These are phyloP conservation scores for Hanseniaspora nectarophila DNA, from an alignment of 805 yeast genomes.

Conservation along the genomic window DNA sequence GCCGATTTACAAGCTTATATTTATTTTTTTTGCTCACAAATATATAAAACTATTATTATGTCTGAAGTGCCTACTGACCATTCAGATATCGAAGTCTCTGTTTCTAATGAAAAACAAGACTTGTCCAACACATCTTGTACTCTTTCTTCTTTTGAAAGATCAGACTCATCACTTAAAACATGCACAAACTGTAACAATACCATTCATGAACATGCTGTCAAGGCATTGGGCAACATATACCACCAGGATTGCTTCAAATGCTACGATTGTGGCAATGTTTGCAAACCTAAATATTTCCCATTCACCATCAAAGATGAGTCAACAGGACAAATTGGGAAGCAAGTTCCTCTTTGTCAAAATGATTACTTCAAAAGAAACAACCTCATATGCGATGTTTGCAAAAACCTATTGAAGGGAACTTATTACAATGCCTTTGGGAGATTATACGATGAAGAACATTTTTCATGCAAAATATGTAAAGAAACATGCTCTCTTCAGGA, in stretches of 20 bases:
- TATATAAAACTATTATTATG: background rate
- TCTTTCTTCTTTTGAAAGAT: background rate
- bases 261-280: slow-evolving; percentile 66
- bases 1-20: too few species aligned
- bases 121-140: background rate
- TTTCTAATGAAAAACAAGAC: background rate
- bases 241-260: slow-evolving; percentile 86
- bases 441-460: slow-evolving; percentile 89
- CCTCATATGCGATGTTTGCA: slow-evolving; percentile 76
- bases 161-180: slow-evolving; percentile 23
- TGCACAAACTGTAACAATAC: slow-evolving; percentile 45
- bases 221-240: slow-evolving; percentile 68
- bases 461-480: slow-evolving; percentile 78
- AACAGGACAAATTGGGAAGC: slow-evolving; percentile 29
- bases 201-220: slow-evolving; percentile 64
- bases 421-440: slow-evolving; percentile 87
- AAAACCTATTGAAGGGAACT: slow-evolving; percentile 76
- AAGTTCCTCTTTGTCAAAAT: slow-evolving; percentile 71
- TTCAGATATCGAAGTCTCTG: background rate
- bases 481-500: slow-evolving; percentile 82
- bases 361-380: slow-evolving; percentile 81
- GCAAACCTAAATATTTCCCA: slow-evolving; percentile 84
- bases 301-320: slow-evolving; percentile 32
- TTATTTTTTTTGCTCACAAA: too few species aligned
- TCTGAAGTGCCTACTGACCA: background rate